Evolutionary conservation across 768 basidiomycete genomes (phyloP).

Genomic region (Candolleomyces eurysporus): DNA sequence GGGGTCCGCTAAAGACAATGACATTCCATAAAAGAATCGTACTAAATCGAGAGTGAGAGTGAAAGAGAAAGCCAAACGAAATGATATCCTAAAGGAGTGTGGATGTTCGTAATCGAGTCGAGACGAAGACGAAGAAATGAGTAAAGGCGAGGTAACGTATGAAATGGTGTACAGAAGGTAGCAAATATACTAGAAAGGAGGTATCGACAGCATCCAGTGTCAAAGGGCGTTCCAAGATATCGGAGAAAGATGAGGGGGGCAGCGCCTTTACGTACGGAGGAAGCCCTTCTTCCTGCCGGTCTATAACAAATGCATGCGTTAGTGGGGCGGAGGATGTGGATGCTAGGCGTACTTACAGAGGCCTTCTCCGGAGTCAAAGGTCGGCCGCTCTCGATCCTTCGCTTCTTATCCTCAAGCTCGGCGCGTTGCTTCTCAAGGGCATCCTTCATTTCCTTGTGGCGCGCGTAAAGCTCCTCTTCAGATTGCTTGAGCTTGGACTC

Average conservation of each 20-base stretch:
- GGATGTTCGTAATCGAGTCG: constrained; percentile 50
- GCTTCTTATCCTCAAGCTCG: constrained; percentile 98
- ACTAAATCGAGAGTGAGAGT: constrained; percentile 45
- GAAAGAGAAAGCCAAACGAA: constrained; percentile 41
- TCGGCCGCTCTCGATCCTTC: constrained; percentile 90
- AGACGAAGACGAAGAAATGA: constrained; percentile 43
- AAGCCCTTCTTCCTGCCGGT: constrained; percentile 73
- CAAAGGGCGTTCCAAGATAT: constrained; percentile 23
- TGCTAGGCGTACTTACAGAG: constrained; percentile 50
- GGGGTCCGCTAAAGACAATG: constrained; percentile 31
- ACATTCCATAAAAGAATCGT: constrained; percentile 41
- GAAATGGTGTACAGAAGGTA: constrained; percentile 35
- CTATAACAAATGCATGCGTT: constrained; percentile 27
- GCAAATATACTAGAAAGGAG: constrained; percentile 27
- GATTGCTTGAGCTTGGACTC: constrained; percentile 98
- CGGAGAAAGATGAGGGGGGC: constrained; percentile 20
- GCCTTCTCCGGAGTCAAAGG: constrained; percentile 95
- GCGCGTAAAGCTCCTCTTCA: constrained; percentile 97
- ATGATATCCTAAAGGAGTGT: constrained; percentile 57
- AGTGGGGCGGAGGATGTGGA: constrained; percentile 13
- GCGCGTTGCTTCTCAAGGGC: constrained; percentile 93
- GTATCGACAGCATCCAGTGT: constrained; percentile 25
- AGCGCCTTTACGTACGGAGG: constrained; percentile 56
- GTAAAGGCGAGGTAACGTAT: constrained; percentile 33
- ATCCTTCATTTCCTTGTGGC: constrained; percentile 99